A percentile compares a stretch with the other conserved stretches of the same genome.
Conservation (phyloP, 768 basidiomycete species). For the Hypsizygus marmoreus region DNA sequence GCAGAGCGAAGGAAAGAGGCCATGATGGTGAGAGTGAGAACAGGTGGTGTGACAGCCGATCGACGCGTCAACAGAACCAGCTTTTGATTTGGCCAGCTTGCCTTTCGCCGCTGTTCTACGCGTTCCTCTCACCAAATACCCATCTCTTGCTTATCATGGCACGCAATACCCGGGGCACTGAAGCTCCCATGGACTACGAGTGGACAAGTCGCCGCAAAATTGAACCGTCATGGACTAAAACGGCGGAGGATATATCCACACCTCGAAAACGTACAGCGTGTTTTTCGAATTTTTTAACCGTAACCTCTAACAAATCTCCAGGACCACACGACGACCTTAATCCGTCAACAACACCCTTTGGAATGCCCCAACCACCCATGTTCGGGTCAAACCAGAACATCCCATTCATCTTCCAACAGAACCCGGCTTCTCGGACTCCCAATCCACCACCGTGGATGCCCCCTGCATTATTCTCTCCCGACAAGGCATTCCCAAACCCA, state of each 20-base stretch:
- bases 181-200: conserved; percentile 90
- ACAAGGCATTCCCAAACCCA: conserved; percentile 58
- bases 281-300: conserved; percentile 5
- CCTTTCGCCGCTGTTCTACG: neutral
- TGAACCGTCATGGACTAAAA: conserved; percentile 59
- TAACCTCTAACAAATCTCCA: conserved; percentile 16
- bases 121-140: neutral
- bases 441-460: conserved; percentile 69
- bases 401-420: conserved; percentile 68
- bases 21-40: conserved; percentile 17
- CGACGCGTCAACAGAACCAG: conserved; percentile 38
- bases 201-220: conserved; percentile 68
- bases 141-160: conserved; percentile 27
- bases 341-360: conserved; percentile 43
- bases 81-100: conserved; percentile 17
- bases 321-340: conserved; percentile 44
- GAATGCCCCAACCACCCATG: conserved; percentile 42
- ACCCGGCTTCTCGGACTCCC: conserved; percentile 40
- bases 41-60: conserved; percentile 23
- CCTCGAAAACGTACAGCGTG: conserved; percentile 66
- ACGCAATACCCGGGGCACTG: conserved; percentile 51
- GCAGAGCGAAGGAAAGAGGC: conserved; percentile 25
- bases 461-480: conserved; percentile 58
- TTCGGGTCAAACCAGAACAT: conserved; percentile 69
- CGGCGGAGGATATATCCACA: conserved; percentile 47